These are phyloP conservation scores for Hyparrhenia diplandra DNA, from an alignment of 176 grass and related monocot species.

Conservation along the genomic window DNA sequence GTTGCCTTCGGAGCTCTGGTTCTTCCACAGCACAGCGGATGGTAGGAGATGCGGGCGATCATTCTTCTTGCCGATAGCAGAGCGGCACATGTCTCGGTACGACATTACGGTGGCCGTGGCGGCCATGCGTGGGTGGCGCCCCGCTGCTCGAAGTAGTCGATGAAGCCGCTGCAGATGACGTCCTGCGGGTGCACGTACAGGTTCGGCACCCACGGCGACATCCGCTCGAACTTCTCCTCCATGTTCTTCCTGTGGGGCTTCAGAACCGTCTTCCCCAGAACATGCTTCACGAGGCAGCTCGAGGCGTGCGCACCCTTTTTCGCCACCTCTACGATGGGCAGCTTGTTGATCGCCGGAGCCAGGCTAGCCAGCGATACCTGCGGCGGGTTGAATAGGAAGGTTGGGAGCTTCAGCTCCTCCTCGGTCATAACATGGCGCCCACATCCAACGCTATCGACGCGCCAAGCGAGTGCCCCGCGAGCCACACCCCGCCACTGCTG, in stretches of 20 bases:
- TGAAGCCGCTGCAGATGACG: not conserved
- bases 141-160: slow-evolving; percentile 33
- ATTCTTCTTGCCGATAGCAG: not conserved
- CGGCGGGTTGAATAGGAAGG: slow-evolving; percentile 28
- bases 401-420: not conserved
- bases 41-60: not conserved
- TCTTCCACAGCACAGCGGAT: not conserved
- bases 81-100: not conserved
- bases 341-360: not conserved
- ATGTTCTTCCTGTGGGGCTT: not conserved
- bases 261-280: not conserved
- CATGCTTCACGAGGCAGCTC: not conserved
- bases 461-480: slow-evolving; percentile 18
- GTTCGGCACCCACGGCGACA: not conserved
- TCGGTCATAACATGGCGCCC: not conserved
- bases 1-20: not conserved
- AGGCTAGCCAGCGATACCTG: not conserved
- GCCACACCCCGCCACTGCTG: not conserved
- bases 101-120: not conserved
- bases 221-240: not conserved
- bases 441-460: slow-evolving; percentile 27
- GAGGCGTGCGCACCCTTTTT: not conserved
- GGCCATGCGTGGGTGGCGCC: not conserved
- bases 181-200: slow-evolving; percentile 20
- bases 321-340: not conserved